Percentiles rank a stretch among this genome's conserved stretches.
phyloP scores from a whole-genome alignment of 2,329 filamentous ascomycete species.

The Colletotrichum eleusines region DNA sequence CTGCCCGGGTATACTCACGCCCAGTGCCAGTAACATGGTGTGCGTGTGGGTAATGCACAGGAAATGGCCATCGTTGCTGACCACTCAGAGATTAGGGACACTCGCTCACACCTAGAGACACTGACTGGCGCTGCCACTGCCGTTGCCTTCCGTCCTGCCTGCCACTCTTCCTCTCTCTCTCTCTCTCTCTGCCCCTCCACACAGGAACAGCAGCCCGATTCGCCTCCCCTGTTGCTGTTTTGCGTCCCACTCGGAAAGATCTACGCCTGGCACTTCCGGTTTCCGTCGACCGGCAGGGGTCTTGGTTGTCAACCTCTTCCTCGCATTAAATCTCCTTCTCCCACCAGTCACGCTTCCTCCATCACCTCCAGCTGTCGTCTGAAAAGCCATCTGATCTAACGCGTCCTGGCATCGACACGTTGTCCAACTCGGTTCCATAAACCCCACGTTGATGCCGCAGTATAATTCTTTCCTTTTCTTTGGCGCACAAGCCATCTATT shows the following conservation, averaged over 20 bases:
- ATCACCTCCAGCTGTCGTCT: conserved; percentile 2
- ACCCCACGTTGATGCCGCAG: neutral
- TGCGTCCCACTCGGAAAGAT: conserved; percentile 19
- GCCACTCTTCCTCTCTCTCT: neutral
- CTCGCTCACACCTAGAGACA: neutral
- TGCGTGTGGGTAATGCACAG: conserved; percentile 6
- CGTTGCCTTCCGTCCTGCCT: neutral
- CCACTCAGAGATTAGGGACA: conserved; percentile 1
- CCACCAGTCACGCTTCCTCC: conserved; percentile 12
- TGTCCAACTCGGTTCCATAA: neutral
- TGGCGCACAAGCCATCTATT: neutral
- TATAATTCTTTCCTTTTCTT: neutral
- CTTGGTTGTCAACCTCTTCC: conserved; percentile 5
- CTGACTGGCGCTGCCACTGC: neutral
- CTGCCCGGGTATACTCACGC: conserved; percentile 2
- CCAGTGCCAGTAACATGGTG: conserved; percentile 3
- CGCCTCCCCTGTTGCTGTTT: conserved; percentile 11
- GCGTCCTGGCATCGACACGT: neutral
- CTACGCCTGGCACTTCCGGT: conserved; percentile 25
- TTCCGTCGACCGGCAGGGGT: conserved; percentile 22
- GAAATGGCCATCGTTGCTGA: conserved; percentile 4
- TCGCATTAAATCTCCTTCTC: conserved; percentile 32
- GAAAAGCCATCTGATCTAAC: neutral
- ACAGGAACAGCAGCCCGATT: conserved; percentile 24
- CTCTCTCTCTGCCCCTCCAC: conserved; percentile 17